Conservation (phyloP, 257 asterid genomes). For the Pogostemon cablin region DNA sequence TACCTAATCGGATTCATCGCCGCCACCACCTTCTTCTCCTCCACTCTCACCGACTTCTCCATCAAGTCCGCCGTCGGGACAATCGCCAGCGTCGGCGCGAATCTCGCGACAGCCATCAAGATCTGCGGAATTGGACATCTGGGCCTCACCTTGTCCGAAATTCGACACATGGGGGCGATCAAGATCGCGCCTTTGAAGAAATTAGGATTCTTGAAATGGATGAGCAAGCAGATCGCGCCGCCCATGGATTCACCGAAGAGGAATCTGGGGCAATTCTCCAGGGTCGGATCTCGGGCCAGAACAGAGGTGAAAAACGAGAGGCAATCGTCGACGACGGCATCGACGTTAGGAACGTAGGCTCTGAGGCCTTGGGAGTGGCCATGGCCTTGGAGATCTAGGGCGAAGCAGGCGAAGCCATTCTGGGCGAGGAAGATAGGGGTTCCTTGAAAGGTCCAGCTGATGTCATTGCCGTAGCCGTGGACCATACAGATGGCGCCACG, state of each 20-base stretch:
- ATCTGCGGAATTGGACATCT: slow-evolving; percentile 81
- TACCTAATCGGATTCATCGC: slow-evolving; percentile 73
- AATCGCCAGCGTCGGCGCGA: slow-evolving; percentile 68
- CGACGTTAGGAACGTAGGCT: slow-evolving; percentile 75
- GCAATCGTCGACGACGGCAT: slow-evolving; percentile 61
- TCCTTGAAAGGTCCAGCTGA: slow-evolving; percentile 89
- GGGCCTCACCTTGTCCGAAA: slow-evolving; percentile 79
- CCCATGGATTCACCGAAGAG: slow-evolving; percentile 86
- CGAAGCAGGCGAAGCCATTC: slow-evolving; percentile 76
- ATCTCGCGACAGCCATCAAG: slow-evolving; percentile 50
- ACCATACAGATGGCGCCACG: slow-evolving; percentile 81
- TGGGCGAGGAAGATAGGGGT: slow-evolving; percentile 85
- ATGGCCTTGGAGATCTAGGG: slow-evolving; percentile 92
- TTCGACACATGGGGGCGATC: slow-evolving; percentile 85
- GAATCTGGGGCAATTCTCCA: slow-evolving; percentile 44
- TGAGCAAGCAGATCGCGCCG: slow-evolving; percentile 76
- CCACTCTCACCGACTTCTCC: slow-evolving; percentile 79
- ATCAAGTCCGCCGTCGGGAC: slow-evolving; percentile 84
- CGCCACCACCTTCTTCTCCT: slow-evolving; percentile 60
- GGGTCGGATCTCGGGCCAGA: slow-evolving; percentile 41
- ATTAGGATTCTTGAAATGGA: slow-evolving; percentile 50
- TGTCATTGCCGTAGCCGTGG: slow-evolving; percentile 91
- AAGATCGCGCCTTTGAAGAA: slow-evolving; percentile 64
- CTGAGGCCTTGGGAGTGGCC: slow-evolving; percentile 84
- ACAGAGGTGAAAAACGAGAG: slow-evolving; percentile 46